Base-by-base conservation (phyloP, 2,329 filamentous ascomycete genomes). In the Claviceps sorghi region DNA sequence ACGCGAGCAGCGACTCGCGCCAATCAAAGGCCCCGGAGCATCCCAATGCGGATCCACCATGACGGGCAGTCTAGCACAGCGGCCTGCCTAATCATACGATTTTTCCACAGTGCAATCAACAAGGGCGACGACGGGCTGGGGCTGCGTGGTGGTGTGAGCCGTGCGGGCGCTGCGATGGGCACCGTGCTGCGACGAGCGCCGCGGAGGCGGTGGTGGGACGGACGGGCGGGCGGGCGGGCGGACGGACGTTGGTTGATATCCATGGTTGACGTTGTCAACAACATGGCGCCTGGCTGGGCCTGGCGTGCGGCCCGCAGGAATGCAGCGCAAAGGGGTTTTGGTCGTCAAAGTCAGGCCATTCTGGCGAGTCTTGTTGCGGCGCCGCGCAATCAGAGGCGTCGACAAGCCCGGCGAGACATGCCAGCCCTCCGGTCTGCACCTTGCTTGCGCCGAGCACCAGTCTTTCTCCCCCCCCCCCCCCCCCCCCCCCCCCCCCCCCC, bases 271-370 rank as follows among this genome's bases (percentile, higher is more conserved):
- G n/a, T n/a, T n/a, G n/a, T n/a, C n/a, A n/a, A n/a, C n/a, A n/a
- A n/a, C n/a, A n/a, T 26, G 26, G 26, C 26, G 26, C 6, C 43
- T 45, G 43, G 22, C 22, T 29, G 22, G 43, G 42, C 13, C 3
- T 10, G 34, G 13, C 32, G 40, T 32, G 38, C 49, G 52, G 40
- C 22, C 52, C 40, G 45, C 49, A 51, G 34, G 15, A 49, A 51
- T 50, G 44, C 38, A 48, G 48, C 43, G 50, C 40, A 48, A 40
- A 48, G 29, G 22, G n/a, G n/a, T n/a, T n/a, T n/a, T n/a, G n/a
- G 30, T 36, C 32, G 36, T 44, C 44, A 54, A 54, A 54, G 56
- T 58, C 56, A 58, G 50, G 56, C 57, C 57, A 58, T 56, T 57
- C 30, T 22, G 34, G 30, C 36, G 30, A 48, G 45, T 26, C 44